Evolutionary conservation across 73 alveolate species (phyloP), one percentile per base, ranked within the genome.

Genomic region (Blepharisma stoltei): DNA sequence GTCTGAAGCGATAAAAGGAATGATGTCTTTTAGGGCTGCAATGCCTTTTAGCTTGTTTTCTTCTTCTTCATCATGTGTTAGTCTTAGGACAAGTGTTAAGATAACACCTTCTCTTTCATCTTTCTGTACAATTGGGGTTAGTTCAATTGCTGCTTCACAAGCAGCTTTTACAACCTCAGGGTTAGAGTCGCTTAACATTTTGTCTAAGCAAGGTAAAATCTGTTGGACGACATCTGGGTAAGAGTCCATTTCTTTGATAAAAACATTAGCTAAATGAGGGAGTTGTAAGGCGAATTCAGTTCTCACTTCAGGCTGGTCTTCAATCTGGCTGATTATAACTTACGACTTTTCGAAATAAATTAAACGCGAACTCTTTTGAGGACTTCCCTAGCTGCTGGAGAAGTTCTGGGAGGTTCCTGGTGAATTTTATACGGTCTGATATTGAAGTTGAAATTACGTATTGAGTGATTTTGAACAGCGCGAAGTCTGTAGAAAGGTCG

Each of bases 101-200:
- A 60, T n/a, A 60, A n/a, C 14, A 25, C 49, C 23, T 25, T n/a
- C 73, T 14, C 73, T 20, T 8, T 60, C 73, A 8, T 60, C 73
- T 60, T 14, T 14, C 2, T n/a, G 14, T 38, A 60, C 18, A 60
- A 60, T n/a, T 60, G 38, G 18, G 0, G 73, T 38, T 25, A 60
- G 38, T n/a, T n/a, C 14, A n/a, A 60, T 38, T 18, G 46, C 23
- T 9, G 73, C 73, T 60, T 25, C 48, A 25, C 73, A 60, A 1
- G 73, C 73, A 60, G 73, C 73, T 60, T 60, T 60, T n/a, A 60
- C 48, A 25, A 60, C 45, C 11, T 60, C 73, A 14, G 38, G 47
- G 46, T 60, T 60, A 14, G 14, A 14, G 46, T 60, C 73, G 23
- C 23, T 38, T 25, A 60, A 25, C 3, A 5, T n/a, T 25, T 25